Evolutionary conservation across 2,329 filamentous ascomycete genomes (phyloP), one percentile per base, ranked within the genome.

Genomic region (Aspergillus pseudotamarii): DNA sequence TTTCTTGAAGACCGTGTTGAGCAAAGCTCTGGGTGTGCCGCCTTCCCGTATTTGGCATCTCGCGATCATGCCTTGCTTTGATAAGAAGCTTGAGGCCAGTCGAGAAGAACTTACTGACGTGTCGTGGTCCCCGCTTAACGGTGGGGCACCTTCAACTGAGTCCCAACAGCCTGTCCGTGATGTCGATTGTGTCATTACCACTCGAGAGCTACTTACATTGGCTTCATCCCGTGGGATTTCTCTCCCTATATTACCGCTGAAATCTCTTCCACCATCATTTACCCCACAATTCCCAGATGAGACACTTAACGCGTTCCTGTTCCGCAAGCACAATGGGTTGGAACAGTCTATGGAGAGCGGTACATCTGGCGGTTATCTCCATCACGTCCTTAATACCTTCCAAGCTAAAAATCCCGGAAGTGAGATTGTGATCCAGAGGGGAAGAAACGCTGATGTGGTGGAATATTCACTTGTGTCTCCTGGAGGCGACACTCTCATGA

Each of bases 101-200:
- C 89, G 95, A 59, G 90, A 93, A 76, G 95, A 99, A 78, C 86
- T 99, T 45, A 98, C 94, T 0, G 91, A 94, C 74, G 81, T 85
- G 8, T 86, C 88, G 19, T 97, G 94, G 94, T 73, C 73, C 65
- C 58, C 63, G 9, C 43, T 57, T 3, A 63, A 82, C 78, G 30
- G 26, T 6, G 34, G 58, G 12, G 54, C 36, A 12, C 55, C 58
- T 46, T 64, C 71, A n/a, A 65, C 80, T 80, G 58, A 82, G 79
- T 55, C 69, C 16, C 58, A 69, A 5, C 58, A 72, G 4, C 81
- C 84, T 1, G 85, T 95, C 30, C 86, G 95, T 61, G 95, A 99
- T 73, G 94, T 98, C 55, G 95, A 99, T 80, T 98, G 94, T 78
- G 95, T 99, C 51, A 98, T 99, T 76, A 99, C 95, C 16, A 94